Evolutionary conservation across 805 yeast genomes (phyloP).

Genomic region (Candida morakotiae): DNA sequence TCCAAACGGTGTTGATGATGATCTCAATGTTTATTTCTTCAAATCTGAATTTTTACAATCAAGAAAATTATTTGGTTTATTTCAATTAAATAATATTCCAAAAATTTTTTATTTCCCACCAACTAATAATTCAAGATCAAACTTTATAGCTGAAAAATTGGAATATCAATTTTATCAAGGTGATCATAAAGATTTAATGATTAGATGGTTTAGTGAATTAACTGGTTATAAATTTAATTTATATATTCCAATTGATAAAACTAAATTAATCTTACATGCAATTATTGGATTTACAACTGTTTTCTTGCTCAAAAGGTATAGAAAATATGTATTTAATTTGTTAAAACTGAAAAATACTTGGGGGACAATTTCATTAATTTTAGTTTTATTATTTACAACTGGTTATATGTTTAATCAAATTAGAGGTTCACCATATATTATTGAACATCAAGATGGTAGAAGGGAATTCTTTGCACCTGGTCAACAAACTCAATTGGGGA

Average conservation of each 20-base stretch:
- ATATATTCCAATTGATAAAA: slow-evolving; percentile 41
- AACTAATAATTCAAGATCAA: slow-evolving; percentile 29
- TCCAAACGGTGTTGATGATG: slow-evolving; percentile 35
- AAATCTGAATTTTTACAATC: slow-evolving; percentile 66
- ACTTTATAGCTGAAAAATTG: slow-evolving; percentile 20
- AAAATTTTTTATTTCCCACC: slow-evolving; percentile 63
- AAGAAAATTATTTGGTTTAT: slow-evolving; percentile 46
- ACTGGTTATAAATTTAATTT: slow-evolving; percentile 34
- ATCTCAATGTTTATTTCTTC: slow-evolving; percentile 56
- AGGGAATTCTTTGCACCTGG: slow-evolving; percentile 45
- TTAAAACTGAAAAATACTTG: slow-evolving; percentile 58
- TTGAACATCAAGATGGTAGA: slow-evolving; percentile 35
- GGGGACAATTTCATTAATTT: slow-evolving; percentile 63
- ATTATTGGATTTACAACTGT: slow-evolving; percentile 28
- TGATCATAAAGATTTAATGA: slow-evolving; percentile 35
- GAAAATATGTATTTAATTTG: slow-evolving; percentile 31
- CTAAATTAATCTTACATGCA: slow-evolving; percentile 6
- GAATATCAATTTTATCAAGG: slow-evolving; percentile 48
- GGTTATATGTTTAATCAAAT: slow-evolving; percentile 95
- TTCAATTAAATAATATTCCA: slow-evolving; percentile 73
- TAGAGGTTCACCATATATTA: slow-evolving; percentile 65
- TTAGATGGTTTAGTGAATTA: slow-evolving; percentile 29
- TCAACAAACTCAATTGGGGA: slow-evolving; percentile 74
- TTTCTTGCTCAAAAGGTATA: slow-evolving; percentile 22
- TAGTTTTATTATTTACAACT: slow-evolving; percentile 66